Base-by-base conservation (phyloP, 1,139 yeast genomes). In the Maudiozyma humilis region DNA sequence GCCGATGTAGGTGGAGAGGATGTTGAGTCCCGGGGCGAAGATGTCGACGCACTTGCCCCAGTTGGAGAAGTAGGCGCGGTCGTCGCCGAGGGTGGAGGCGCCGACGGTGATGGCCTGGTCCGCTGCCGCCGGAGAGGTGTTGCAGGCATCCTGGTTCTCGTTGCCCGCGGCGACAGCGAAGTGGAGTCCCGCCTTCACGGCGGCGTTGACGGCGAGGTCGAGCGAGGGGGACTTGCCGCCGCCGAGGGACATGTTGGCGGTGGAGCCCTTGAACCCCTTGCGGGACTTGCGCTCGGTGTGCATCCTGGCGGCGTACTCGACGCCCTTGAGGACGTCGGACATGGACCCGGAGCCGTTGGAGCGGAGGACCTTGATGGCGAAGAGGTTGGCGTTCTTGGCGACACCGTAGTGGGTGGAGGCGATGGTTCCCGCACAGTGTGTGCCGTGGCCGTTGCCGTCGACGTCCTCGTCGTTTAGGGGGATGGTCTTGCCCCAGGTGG, bases 401-500 rank as follows among this genome's bases (percentile, higher is more conserved):
- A 84, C 84, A 69, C 94, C 94, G 56, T 80, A 84, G 48, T 76
- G 69, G 50, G 73, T 71, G n/a, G 91, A 82, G 34, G 79, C 93
- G 59, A 83, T 82, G 41, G 87, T 82, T 66, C 93, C 94, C 15
- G 93, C 91, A 72, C 89, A 82, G 63, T 84, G 94, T 47, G 93
- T 82, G 50, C 74, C 74, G 69, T 91, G 98, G 45, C 98, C 98
- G 63, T 89, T 89, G 45, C 95, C 95, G 64, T 91, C 97, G 42
- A 71, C 65, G 59, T 89, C 95, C 42, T 72, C 74, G 62, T 89
- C 96, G 54, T 87, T 91, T 38, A 67, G 60, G 46, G 97, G 96
- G 53, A 91, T 75, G 36, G 97, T 88, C 57, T 82, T 77, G 57
- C 97, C 97, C 96, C 96, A 89, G 40, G 57, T 61, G 50, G 97